These are phyloP conservation scores for Stephania cephalantha DNA, from an alignment of 164 flowering plant genomes.

Conservation along the genomic window DNA sequence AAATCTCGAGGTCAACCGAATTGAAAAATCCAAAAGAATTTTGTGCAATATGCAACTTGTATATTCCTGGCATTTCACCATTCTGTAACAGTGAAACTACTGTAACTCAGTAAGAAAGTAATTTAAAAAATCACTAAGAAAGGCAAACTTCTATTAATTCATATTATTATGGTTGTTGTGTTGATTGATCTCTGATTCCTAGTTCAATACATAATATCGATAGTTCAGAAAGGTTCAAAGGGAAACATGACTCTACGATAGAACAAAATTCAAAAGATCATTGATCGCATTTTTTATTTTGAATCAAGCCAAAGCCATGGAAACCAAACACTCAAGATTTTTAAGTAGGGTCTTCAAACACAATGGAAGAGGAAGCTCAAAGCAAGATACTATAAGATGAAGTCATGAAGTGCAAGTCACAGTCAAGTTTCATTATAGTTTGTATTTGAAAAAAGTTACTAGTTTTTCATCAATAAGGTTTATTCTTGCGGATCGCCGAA, in stretches of 20 bases:
- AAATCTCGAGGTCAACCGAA: not conserved
- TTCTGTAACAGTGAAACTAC: not conserved
- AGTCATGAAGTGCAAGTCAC: not conserved
- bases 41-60: not conserved
- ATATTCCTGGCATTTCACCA: not conserved
- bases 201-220: not conserved
- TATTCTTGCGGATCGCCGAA: not conserved
- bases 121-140: no score
- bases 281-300: not conserved
- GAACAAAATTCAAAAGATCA: not conserved
- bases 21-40: not conserved
- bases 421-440: not conserved
- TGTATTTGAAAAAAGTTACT: not conserved
- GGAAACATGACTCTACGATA: not conserved
- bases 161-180: not conserved
- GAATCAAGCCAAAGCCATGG: not conserved
- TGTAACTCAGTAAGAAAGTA: not conserved
- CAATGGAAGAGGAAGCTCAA: not conserved
- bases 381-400: not conserved
- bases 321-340: not conserved
- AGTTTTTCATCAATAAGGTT: not conserved
- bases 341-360: not conserved
- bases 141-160: not conserved
- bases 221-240: not conserved
- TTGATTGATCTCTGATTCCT: not conserved